Evolutionary conservation across 345 rosid genomes (phyloP), one percentile per base, ranked within the genome.

Genomic region (Pugionium cornutum): DNA sequence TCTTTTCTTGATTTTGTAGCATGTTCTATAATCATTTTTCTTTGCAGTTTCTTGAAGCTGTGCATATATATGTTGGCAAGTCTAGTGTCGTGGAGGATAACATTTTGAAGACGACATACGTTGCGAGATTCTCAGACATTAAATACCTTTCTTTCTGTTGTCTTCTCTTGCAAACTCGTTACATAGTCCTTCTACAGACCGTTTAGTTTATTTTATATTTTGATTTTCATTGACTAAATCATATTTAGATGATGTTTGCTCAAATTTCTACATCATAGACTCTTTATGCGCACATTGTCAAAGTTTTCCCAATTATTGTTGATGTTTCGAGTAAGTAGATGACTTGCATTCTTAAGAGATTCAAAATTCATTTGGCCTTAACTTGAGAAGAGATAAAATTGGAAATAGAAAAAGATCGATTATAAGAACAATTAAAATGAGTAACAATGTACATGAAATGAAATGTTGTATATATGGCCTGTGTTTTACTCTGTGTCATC

Each of bases 361-460:
- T 30, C 5, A 3, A 55, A 26, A 29, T 33, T 43, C 53, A 28
- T 28, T 44, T 54, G 7, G 30, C 37, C 10, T 2, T 43, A 42
- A 33, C 18, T 6, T 44, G 69, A 26, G 25, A 35, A 54, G 42
- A 4, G 0, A 52, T 33, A 5, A 5, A 11, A 52, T 7, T 29
- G 33, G 35, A 43, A 25, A 44, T 1, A 30, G 27, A 32, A 31
- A 41, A 47, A 30, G 0, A 53, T 36, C 5, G 25, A 42, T 51
- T 41, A 54, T 42, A 44, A 36, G 18, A 18, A 50, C 61, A 65
- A 4, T 50, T 11, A 44, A 18, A 36, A 72, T 52, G 67, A 58
- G 7, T 66, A 49, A 37, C 44, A 65, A 72, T 65, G 49, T 65
- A 72, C 76, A 66, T 30, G 11, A 72, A 57, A 47, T 45, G 37